A percentile compares a stretch with the other conserved stretches of the same genome.
Evolutionary conservation across 2,329 filamentous ascomycete species (phyloP).

Genomic region (Dactylellina drechsleri): DNA sequence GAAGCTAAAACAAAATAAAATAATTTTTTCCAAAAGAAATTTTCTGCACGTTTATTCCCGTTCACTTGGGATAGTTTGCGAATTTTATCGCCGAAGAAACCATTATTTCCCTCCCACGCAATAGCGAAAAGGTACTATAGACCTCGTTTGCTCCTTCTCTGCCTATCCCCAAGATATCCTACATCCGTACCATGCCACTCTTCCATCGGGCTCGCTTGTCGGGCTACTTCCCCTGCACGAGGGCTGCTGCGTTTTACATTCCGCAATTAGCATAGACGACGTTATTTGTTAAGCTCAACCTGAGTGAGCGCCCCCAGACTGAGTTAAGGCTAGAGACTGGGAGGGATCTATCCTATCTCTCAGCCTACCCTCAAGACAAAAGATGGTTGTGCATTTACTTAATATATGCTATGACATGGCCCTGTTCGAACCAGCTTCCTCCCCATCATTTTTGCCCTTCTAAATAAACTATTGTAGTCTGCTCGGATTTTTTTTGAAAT

Average conservation of each 20-base stretch:
- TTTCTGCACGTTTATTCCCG: constrained; percentile 38
- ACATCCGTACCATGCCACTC: background rate
- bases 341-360: constrained; percentile 15
- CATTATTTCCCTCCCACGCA: constrained; percentile 29
- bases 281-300: constrained; percentile 51
- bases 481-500: constrained; percentile 17
- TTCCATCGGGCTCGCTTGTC: constrained; percentile 40
- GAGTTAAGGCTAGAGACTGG: constrained; percentile 6
- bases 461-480: background rate
- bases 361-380: constrained; percentile 33
- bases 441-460: constrained; percentile 17
- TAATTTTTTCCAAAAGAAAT: constrained; percentile 10
- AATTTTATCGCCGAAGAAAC: constrained; percentile 54
- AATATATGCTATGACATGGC: constrained; percentile 42
- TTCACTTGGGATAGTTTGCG: constrained; percentile 35
- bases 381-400: constrained; percentile 41
- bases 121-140: constrained; percentile 41
- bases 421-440: constrained; percentile 38
- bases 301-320: constrained; percentile 30
- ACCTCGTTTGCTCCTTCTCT: constrained; percentile 4
- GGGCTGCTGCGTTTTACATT: constrained; percentile 54
- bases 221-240: constrained; percentile 50
- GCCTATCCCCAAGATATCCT: constrained; percentile 4
- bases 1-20: background rate
- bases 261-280: constrained; percentile 53